phyloP scores from a whole-genome alignment of 352 stramenopile species.

The Globisporangium cederbergense region DNA sequence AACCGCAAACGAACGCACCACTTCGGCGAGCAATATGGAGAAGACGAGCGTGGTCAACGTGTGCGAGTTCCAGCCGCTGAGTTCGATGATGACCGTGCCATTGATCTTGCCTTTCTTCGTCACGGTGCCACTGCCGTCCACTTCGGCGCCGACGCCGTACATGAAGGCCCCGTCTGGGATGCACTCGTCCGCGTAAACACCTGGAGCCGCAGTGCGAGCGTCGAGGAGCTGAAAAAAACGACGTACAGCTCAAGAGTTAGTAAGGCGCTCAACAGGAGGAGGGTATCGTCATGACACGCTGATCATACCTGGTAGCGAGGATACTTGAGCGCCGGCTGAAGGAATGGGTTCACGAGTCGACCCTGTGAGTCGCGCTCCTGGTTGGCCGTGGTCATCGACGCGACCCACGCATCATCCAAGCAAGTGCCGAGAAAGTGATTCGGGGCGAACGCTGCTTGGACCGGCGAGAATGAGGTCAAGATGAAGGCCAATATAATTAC shows the following conservation, averaged over 20 bases:
- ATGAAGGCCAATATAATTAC: neutral
- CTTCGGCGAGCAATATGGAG: slow-evolving; percentile 8
- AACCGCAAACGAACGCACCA: slow-evolving; percentile 15
- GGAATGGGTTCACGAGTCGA: slow-evolving; percentile 6
- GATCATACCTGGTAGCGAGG: neutral
- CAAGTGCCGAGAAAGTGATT: slow-evolving; percentile 13
- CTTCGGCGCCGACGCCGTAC: slow-evolving; percentile 21
- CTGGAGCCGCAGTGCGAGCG: neutral
- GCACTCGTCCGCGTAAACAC: neutral
- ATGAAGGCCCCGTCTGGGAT: slow-evolving; percentile 9
- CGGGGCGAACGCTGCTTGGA: neutral
- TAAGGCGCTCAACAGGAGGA: too few relatives aligned
- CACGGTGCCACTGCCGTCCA: slow-evolving; percentile 15
- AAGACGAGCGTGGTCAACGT: slow-evolving; percentile 7
- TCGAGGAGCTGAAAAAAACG: slow-evolving; percentile 9
- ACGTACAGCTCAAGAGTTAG: too few relatives aligned
- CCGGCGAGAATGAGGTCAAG: too few relatives aligned
- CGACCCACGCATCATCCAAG: slow-evolving; percentile 7
- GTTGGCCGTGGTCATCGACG: slow-evolving; percentile 3
- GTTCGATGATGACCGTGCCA: slow-evolving; percentile 27
- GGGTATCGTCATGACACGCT: neutral
- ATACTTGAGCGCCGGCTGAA: slow-evolving; percentile 9
- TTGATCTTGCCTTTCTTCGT: slow-evolving; percentile 15
- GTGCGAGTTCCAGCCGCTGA: slow-evolving; percentile 3
- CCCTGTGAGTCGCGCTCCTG: slow-evolving; percentile 7